Percentiles rank a stretch among this genome's conserved stretches.
Evolutionary conservation across 177 flowering plant genomes (phyloP).

Genomic region (Vitis hybrid): DNA sequence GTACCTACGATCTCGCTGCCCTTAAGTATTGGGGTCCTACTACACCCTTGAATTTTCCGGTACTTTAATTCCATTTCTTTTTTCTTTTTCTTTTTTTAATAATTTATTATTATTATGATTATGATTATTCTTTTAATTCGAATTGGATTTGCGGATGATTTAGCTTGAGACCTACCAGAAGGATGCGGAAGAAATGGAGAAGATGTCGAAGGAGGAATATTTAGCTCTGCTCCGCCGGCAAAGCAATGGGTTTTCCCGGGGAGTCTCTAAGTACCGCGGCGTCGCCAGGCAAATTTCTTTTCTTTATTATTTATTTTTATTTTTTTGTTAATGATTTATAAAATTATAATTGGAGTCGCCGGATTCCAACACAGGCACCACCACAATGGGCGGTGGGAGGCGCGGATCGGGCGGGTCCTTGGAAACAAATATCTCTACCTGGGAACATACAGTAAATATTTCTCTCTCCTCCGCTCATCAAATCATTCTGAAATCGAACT

Average conservation of each 20-base stretch:
- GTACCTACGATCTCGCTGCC: constrained; percentile 90
- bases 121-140: background rate
- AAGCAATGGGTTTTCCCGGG: constrained; percentile 91
- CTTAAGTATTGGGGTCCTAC: constrained; percentile 86
- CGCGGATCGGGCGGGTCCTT: constrained; percentile 75
- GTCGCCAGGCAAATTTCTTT: constrained; percentile 62
- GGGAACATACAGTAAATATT: constrained; percentile 58
- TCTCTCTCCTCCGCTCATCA: no score
- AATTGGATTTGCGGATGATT: constrained; percentile 12
- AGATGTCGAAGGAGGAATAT: constrained; percentile 67
- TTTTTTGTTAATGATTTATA: background rate
- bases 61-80: constrained; percentile 16
- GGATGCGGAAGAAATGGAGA: constrained; percentile 71
- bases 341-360: no score
- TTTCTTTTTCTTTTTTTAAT: background rate
- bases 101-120: background rate
- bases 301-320: background rate
- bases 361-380: constrained; percentile 54
- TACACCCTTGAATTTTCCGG: constrained; percentile 76
- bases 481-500: no score
- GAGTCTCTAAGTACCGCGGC: constrained; percentile 94
- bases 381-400: constrained; percentile 93
- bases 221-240: constrained; percentile 66
- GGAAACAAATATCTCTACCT: constrained; percentile 90
- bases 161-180: constrained; percentile 57